These are phyloP conservation scores for Boehmeria nivea DNA, from an alignment of 306 rosid genomes.

Conservation along the genomic window DNA sequence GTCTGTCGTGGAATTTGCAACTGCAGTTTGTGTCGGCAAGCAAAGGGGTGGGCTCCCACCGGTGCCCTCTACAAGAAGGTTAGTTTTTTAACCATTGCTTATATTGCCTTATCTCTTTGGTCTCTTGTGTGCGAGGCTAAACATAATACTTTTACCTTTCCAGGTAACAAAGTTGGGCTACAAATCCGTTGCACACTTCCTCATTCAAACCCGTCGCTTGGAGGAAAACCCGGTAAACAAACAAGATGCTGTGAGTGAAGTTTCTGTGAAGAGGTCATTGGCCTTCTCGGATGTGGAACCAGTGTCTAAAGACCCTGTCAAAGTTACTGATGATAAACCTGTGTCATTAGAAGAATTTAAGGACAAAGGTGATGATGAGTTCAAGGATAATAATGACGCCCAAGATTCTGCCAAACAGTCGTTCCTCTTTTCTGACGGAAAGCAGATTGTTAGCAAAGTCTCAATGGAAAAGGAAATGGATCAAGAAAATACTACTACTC, in stretches of 20 bases:
- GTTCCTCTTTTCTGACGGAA: conserved; percentile 34
- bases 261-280: conserved; percentile 58
- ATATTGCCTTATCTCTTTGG: background rate
- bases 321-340: conserved; percentile 23
- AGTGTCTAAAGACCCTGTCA: conserved; percentile 23
- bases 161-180: conserved; percentile 60
- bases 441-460: conserved; percentile 11
- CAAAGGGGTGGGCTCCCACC: conserved; percentile 90
- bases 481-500: too few relatives aligned
- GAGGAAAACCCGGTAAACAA: conserved; percentile 30
- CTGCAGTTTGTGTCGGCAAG: conserved; percentile 87
- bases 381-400: conserved; percentile 10
- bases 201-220: conserved; percentile 61
- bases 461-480: background rate
- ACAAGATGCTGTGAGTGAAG: conserved; percentile 31
- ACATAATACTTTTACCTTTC: conserved; percentile 24
- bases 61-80: conserved; percentile 81
- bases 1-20: conserved; percentile 97
- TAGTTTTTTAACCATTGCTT: background rate
- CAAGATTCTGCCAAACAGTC: conserved; percentile 45
- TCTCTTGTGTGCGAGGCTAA: conserved; percentile 8
- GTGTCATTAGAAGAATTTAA: conserved; percentile 22
- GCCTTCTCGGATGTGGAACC: conserved; percentile 39
- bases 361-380: conserved; percentile 17
- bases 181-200: conserved; percentile 96